Conservation (phyloP, 345 rosid genomes). For the Alliaria petiolata region DNA sequence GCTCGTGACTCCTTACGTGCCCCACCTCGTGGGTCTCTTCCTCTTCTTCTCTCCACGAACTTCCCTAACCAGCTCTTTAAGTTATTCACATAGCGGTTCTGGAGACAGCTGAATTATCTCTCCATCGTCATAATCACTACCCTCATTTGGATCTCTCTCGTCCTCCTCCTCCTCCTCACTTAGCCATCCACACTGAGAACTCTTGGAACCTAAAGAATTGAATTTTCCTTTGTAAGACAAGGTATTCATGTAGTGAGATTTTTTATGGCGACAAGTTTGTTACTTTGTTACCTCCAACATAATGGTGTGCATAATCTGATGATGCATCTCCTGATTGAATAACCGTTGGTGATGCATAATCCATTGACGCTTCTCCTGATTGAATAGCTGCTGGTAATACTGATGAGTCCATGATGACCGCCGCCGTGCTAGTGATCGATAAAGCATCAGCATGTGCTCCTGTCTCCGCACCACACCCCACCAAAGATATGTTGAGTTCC, state of each 20-base stretch:
- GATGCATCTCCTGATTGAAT: neutral
- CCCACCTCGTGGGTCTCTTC: slow-evolving; percentile 8
- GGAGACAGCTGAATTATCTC: slow-evolving; percentile 38
- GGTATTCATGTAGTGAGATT: neutral
- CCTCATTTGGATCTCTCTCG: neutral
- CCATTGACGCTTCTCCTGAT: neutral
- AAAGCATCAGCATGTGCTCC: neutral
- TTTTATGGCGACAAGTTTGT: neutral
- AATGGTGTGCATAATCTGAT: neutral
- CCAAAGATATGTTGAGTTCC: neutral
- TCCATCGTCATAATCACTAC: slow-evolving; percentile 25
- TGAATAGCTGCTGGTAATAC: neutral
- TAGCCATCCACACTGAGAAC: slow-evolving; percentile 11
- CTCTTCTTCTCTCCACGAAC: neutral
- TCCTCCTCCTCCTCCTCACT: slow-evolving; percentile 11
- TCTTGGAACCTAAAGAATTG: neutral
- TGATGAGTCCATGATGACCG: neutral
- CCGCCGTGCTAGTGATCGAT: neutral
- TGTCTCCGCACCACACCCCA: neutral
- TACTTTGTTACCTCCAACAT: neutral
- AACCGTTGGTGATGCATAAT: neutral
- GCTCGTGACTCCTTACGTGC: neutral
- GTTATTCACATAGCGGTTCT: slow-evolving; percentile 34
- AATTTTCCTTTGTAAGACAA: neutral
- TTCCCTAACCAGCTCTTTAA: slow-evolving; percentile 16